Conservation (phyloP, 1,284 basidiomycete species). For the Somion occarium region DNA sequence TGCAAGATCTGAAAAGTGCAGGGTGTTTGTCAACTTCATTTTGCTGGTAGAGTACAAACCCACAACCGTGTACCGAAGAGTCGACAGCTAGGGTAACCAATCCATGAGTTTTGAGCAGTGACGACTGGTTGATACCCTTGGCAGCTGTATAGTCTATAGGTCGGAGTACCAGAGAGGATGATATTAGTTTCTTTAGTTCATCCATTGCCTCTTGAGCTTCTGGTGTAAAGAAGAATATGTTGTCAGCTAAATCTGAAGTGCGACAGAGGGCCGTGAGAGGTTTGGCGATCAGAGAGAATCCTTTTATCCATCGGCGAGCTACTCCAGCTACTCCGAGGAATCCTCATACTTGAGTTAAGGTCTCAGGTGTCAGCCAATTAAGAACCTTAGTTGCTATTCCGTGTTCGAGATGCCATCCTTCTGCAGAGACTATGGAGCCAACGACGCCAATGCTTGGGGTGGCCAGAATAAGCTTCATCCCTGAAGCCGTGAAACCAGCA, state of each 20-base stretch:
- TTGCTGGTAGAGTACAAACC: conserved; percentile 30
- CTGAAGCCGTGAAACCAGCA: conserved; percentile 28
- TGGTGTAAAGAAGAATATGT: conserved; percentile 17
- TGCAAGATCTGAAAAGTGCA: conserved; percentile 28
- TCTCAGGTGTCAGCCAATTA: conserved; percentile 24
- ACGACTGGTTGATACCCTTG: conserved; percentile 10
- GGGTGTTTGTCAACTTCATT: conserved; percentile 18
- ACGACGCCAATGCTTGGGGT: conserved; percentile 23
- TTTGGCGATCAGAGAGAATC: conserved; percentile 27
- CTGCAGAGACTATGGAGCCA: conserved; percentile 22
- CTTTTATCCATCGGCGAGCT: conserved; percentile 27
- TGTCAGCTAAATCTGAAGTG: conserved; percentile 12
- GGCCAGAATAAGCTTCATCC: conserved; percentile 22
- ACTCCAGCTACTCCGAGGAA: conserved; percentile 31
- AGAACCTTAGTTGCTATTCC: conserved; percentile 23
- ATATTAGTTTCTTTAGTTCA: conserved; percentile 21
- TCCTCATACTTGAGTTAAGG: conserved; percentile 26
- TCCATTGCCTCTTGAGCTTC: conserved; percentile 21
- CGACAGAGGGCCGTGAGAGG: conserved; percentile 24
- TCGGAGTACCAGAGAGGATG: conserved; percentile 23
- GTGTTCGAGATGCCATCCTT: conserved; percentile 27
- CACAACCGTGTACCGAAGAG: conserved; percentile 25
- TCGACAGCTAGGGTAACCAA: conserved; percentile 30
- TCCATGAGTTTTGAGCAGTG: conserved; percentile 18
- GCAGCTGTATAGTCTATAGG: conserved; percentile 27